A percentile compares a stretch with the other conserved stretches of the same genome.
Conservation (phyloP, 257 asterid species). For the Penstemon eatonii region DNA sequence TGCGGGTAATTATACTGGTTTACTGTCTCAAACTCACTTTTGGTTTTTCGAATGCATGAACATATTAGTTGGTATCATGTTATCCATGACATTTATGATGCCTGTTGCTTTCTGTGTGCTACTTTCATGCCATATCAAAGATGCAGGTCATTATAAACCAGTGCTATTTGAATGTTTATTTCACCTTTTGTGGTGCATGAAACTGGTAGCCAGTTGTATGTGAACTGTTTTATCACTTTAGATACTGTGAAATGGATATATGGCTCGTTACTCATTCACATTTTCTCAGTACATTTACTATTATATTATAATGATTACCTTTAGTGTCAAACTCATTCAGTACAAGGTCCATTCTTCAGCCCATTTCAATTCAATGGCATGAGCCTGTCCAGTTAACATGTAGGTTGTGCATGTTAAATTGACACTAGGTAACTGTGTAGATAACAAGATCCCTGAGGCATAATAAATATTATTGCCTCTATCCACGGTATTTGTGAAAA, state of each 20-base stretch:
- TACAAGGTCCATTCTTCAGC: not conserved
- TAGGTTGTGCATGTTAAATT: not conserved
- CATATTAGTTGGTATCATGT: slow-evolving; percentile 8
- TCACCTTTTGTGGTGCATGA: not conserved
- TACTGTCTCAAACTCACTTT: not conserved
- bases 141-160: not conserved
- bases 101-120: slow-evolving; percentile 1
- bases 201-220: slow-evolving; percentile 1
- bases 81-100: slow-evolving; percentile 2
- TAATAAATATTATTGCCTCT: not conserved
- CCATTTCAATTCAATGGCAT: not conserved
- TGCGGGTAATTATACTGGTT: slow-evolving; percentile 61
- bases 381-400: slow-evolving; percentile 10
- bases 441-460: not conserved
- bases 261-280: slow-evolving; percentile 2
- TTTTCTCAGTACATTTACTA: not conserved
- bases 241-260: slow-evolving; percentile 1
- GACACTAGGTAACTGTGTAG: not conserved
- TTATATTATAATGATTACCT: not conserved
- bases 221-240: not conserved
- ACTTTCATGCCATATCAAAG: not conserved
- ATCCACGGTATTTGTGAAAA: not conserved
- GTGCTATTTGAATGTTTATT: not conserved
- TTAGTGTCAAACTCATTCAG: not conserved
- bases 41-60: slow-evolving; percentile 2